A percentile compares a stretch with the other conserved stretches of the same genome.
These are phyloP conservation scores for Pelargonium nanum DNA, from an alignment of 345 rosid genomes.

Conservation along the genomic window DNA sequence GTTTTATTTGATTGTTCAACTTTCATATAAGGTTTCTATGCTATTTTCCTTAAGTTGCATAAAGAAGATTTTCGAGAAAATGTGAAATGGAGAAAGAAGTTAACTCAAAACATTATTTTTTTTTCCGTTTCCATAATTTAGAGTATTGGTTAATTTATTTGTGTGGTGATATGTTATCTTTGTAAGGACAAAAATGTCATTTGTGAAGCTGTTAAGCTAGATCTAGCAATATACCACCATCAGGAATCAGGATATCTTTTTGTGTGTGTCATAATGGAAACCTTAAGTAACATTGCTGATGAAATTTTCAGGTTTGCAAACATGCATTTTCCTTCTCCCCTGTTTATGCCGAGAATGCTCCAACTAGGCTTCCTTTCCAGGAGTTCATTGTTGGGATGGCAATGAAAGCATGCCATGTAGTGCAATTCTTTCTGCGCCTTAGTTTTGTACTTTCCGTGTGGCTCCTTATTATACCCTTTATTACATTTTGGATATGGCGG, in stretches of 20 bases:
- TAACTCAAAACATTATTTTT: not conserved
- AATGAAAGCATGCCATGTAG: conserved; percentile 88
- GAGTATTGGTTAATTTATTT: no score
- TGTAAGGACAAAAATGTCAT: no score
- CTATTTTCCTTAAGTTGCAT: not conserved
- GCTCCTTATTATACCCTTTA: conserved; percentile 92
- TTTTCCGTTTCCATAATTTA: no score
- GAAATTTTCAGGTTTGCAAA: conserved; percentile 68
- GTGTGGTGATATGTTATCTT: not conserved
- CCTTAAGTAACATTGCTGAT: not conserved
- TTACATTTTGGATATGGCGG: conserved; percentile 96
- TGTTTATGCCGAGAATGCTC: conserved; percentile 94
- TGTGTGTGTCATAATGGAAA: not conserved
- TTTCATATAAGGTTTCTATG: no score
- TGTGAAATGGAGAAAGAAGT: not conserved
- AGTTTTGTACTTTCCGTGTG: conserved; percentile 92
- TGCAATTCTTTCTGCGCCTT: conserved; percentile 86
- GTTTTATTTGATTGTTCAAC: no score
- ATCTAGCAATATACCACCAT: not conserved
- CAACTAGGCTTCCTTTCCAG: conserved; percentile 95
- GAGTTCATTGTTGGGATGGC: conserved; percentile 92
- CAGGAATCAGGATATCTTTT: not conserved
- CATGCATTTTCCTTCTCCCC: conserved; percentile 95
- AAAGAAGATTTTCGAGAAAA: not conserved
- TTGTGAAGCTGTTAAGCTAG: no score